Conservation (phyloP, 2,329 filamentous ascomycete species). For the Colletotrichum horii region DNA sequence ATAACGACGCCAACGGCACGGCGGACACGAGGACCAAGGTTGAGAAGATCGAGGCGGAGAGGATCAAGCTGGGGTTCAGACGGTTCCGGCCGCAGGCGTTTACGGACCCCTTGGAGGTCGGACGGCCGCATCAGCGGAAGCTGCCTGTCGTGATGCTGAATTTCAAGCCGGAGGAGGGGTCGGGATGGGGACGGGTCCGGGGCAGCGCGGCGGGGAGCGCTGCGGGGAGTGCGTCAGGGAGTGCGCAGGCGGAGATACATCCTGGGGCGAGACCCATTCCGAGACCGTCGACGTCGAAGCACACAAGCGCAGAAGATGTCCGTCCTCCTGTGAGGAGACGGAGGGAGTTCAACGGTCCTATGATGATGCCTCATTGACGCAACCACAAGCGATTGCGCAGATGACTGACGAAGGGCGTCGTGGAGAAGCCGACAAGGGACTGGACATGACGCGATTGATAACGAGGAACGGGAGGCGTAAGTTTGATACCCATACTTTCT, state of each 20-base stretch:
- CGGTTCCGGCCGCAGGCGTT: not conserved
- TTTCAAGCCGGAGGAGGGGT: not conserved
- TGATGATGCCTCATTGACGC: slow-evolving; percentile 5
- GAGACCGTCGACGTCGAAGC: not conserved
- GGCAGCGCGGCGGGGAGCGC: not conserved
- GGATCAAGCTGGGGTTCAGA: slow-evolving; percentile 8
- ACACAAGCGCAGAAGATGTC: not conserved
- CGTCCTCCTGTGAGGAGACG: not conserved
- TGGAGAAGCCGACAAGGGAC: not conserved
- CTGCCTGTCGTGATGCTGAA: not conserved
- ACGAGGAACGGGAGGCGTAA: not conserved
- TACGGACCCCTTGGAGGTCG: slow-evolving; percentile 7
- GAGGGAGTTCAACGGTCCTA: slow-evolving; percentile 2
- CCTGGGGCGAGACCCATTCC: not conserved
- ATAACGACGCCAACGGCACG: slow-evolving; percentile 42
- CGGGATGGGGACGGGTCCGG: not conserved
- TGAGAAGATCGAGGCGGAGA: slow-evolving; percentile 79
- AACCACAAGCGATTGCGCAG: too few species aligned
- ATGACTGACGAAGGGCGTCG: not conserved
- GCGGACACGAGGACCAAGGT: slow-evolving; percentile 86
- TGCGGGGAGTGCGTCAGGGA: not conserved
- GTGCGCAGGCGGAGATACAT: not conserved
- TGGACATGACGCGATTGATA: not conserved
- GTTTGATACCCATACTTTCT: not conserved
- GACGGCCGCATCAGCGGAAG: slow-evolving; percentile 12